Base-by-base conservation (phyloP, 352 stramenopile species). In the Pythium sp. region DNA sequence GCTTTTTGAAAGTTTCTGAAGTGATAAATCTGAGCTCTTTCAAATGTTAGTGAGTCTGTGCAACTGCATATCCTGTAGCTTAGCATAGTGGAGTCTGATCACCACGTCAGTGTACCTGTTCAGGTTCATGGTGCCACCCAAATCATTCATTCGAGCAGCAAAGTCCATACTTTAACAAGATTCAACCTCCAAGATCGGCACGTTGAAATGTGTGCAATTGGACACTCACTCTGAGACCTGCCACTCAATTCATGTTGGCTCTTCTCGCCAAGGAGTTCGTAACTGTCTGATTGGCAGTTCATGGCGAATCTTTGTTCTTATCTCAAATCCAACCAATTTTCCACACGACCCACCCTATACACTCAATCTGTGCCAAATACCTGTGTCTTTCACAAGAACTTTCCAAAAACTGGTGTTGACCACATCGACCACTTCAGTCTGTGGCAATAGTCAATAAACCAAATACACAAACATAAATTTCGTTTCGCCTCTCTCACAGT, bases 1-100 rank as follows among this genome's bases (percentile, higher is more conserved):
- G 14, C 6, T 58, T 58, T 58, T 9, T 4, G 28, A n/a, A 7
- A 15, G 18, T 3, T 8, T 1, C 36, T 18, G 22, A 51, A 22
- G 18, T 22, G 18, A 5, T 2, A 5, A 1, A 2, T 3, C 8
- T 20, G 22, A 0, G 5, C 18, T 20, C 3, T 20, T 57, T 15
- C 0, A 0, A 5, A 9, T 15, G 0, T 34, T 0, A n/a, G 3
- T 1, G 2, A 28, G 8, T 57, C 22, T 20, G 24, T 11, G 7
- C n/a, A 57, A 5, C 30, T 32, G 22, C 30, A 62, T 62, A 30
- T 11, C 5, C 20, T 12, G 43, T 24, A 51, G 24, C 22, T 22
- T 51, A 51, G 43, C 43, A 51, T 51, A 24, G 3, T 5, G 43
- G 18, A 22, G 6, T 51, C 43, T 51, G 18, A 51, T 51, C 43